Percentiles rank a stretch among this genome's conserved stretches.
Evolutionary conservation across 2,329 filamentous ascomycete species (phyloP).

Genomic region (Penicillium sp.): DNA sequence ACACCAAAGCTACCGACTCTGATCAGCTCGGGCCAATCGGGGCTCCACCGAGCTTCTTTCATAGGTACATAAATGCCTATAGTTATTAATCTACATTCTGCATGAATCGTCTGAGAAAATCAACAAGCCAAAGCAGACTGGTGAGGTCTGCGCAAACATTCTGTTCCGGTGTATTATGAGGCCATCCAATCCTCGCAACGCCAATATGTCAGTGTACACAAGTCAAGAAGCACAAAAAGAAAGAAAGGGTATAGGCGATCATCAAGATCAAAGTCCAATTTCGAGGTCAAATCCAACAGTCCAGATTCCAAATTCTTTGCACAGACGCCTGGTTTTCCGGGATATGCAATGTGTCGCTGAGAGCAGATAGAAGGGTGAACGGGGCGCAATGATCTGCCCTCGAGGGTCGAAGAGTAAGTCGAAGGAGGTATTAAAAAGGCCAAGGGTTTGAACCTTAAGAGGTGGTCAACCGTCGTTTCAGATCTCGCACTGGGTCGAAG

Average conservation of each 20-base stretch:
- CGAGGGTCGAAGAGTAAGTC: too few species aligned
- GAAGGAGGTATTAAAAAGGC: neutral
- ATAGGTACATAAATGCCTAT: too few species aligned
- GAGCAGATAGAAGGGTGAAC: slow-evolving; percentile 1
- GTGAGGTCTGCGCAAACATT: slow-evolving; percentile 12
- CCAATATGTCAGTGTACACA: slow-evolving; percentile 12
- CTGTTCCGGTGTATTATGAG: slow-evolving; percentile 10
- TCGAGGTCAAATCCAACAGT: slow-evolving; percentile 2
- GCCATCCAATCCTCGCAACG: slow-evolving; percentile 12
- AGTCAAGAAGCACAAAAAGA: neutral
- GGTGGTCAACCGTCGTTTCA: slow-evolving; percentile 41
- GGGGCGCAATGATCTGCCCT: neutral
- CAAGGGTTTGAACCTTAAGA: slow-evolving; percentile 20
- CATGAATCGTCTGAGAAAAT: slow-evolving; percentile 1
- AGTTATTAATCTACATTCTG: slow-evolving; percentile 17
- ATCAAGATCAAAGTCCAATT: slow-evolving; percentile 6
- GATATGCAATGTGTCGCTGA: slow-evolving; percentile 18
- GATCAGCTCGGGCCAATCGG: too few species aligned
- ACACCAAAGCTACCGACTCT: too few species aligned
- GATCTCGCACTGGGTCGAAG: slow-evolving; percentile 73
- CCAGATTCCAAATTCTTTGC: slow-evolving; percentile 6
- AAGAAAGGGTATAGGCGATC: neutral
- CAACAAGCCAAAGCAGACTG: too few species aligned
- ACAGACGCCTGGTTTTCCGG: slow-evolving; percentile 14
- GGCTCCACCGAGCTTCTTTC: too few species aligned